A percentile compares a stretch with the other conserved stretches of the same genome.
phyloP scores from a whole-genome alignment of 371 early-diverging fungal genomes.

The Parasitella parasitica region DNA sequence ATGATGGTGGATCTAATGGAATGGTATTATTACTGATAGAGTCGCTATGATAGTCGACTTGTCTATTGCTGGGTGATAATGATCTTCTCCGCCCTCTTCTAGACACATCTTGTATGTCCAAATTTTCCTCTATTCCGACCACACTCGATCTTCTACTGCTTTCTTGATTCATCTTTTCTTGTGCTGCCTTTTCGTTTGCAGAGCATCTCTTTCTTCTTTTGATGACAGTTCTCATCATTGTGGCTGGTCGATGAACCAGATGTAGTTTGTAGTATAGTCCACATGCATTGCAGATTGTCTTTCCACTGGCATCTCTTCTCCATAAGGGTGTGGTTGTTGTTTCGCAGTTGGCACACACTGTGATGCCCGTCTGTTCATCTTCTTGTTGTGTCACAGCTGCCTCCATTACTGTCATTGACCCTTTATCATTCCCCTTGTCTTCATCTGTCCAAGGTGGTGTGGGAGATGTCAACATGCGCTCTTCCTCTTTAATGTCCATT shows the following conservation, averaged over 20 bases:
- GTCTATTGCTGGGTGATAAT: slow-evolving; percentile 7
- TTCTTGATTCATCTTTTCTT: background rate
- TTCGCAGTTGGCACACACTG: slow-evolving; percentile 69
- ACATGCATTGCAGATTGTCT: slow-evolving; percentile 80
- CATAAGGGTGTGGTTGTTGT: slow-evolving; percentile 79
- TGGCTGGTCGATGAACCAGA: slow-evolving; percentile 54
- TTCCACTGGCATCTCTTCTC: slow-evolving; percentile 69
- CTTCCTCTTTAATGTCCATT: slow-evolving; percentile 17
- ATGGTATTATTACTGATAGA: background rate
- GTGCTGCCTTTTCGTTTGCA: slow-evolving; percentile 7
- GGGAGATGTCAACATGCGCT: background rate
- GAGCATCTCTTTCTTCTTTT: slow-evolving; percentile 50
- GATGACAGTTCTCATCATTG: slow-evolving; percentile 58
- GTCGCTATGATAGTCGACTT: background rate
- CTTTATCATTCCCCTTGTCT: slow-evolving; percentile 3
- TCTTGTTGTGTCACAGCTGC: background rate
- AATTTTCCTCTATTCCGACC: slow-evolving; percentile 49
- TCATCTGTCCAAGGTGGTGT: slow-evolving; percentile 26
- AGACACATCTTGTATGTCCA: slow-evolving; percentile 66
- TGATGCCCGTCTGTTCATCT: slow-evolving; percentile 2
- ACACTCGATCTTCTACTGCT: slow-evolving; percentile 68
- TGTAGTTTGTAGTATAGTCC: slow-evolving; percentile 80
- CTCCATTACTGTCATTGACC: background rate
- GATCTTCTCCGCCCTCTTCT: slow-evolving; percentile 36
- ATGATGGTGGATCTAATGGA: background rate